Conservation (phyloP, 176 grass and related monocot species). For the Eremochloa ophiuroides region DNA sequence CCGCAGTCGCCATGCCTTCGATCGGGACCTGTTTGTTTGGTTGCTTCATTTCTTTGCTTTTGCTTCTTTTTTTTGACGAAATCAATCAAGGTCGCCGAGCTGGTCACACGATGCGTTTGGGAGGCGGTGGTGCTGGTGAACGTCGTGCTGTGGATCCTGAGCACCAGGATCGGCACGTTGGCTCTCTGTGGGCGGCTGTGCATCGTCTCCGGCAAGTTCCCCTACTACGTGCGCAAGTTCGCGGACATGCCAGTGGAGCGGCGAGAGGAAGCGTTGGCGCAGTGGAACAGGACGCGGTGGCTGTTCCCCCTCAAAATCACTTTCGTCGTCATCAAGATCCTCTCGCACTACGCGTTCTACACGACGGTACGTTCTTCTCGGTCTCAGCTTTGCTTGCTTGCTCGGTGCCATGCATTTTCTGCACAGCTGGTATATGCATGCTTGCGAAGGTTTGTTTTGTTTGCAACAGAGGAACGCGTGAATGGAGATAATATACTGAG, state of each 20-base stretch:
- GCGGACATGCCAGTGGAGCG: slow-evolving; percentile 50
- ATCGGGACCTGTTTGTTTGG: no score
- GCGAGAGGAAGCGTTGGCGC: slow-evolving; percentile 38
- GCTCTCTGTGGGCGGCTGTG: slow-evolving; percentile 41
- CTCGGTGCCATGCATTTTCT: neutral
- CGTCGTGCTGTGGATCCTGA: slow-evolving; percentile 48
- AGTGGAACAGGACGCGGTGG: slow-evolving; percentile 37
- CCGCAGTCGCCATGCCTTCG: no score
- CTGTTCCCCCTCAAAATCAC: slow-evolving; percentile 41
- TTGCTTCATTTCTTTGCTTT: no score
- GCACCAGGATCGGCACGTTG: slow-evolving; percentile 47
- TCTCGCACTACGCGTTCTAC: slow-evolving; percentile 40
- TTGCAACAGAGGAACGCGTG: no score
- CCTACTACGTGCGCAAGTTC: slow-evolving; percentile 57
- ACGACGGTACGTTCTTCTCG: slow-evolving; percentile 18
- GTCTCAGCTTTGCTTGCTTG: no score
- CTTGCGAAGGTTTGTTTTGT: neutral
- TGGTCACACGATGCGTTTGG: slow-evolving; percentile 20
- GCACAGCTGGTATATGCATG: neutral
- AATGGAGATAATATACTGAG: no score
- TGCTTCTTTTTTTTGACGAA: neutral
- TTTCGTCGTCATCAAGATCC: slow-evolving; percentile 40
- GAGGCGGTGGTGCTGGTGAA: slow-evolving; percentile 44
- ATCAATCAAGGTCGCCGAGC: slow-evolving; percentile 47
- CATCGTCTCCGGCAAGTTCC: slow-evolving; percentile 26